Conservation (phyloP, 768 basidiomycete genomes). For the Piloderma croceum region DNA sequence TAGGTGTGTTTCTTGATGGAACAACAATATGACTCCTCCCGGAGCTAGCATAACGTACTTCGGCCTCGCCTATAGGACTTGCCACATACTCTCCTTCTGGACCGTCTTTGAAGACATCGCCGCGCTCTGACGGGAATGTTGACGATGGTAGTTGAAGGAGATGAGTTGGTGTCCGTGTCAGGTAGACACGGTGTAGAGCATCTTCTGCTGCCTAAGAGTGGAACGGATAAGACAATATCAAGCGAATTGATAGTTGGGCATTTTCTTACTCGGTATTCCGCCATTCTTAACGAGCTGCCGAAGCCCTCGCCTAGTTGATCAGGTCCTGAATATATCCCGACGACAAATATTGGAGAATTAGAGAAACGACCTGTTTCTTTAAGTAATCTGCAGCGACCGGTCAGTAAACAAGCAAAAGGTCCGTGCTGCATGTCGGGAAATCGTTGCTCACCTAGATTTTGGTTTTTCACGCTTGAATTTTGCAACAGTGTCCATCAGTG, state of each 20-base stretch:
- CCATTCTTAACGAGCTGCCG: slow-evolving; percentile 90
- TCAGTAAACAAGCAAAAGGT: slow-evolving; percentile 3
- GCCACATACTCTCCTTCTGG: slow-evolving; percentile 46
- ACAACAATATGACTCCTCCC: slow-evolving; percentile 38
- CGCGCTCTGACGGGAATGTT: slow-evolving; percentile 56
- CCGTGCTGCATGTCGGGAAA: slow-evolving; percentile 5
- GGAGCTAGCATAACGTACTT: slow-evolving; percentile 66
- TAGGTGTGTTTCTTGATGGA: neutral
- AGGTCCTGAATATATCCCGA: slow-evolving; percentile 83
- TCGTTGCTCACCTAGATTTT: slow-evolving; percentile 59
- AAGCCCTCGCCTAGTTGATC: slow-evolving; percentile 93
- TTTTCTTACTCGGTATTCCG: slow-evolving; percentile 75
- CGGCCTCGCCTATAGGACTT: slow-evolving; percentile 51
- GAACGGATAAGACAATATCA: slow-evolving; percentile 5
- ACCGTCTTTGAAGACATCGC: slow-evolving; percentile 48
- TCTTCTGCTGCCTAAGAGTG: slow-evolving; percentile 73
- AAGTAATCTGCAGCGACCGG: slow-evolving; percentile 50
- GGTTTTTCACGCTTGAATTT: slow-evolving; percentile 64
- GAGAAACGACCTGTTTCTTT: slow-evolving; percentile 91
- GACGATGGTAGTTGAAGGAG: slow-evolving; percentile 65
- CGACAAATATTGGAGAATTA: slow-evolving; percentile 88
- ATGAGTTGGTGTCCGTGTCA: slow-evolving; percentile 70
- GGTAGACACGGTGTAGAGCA: slow-evolving; percentile 74
- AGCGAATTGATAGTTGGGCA: slow-evolving; percentile 1
- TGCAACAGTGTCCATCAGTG: slow-evolving; percentile 64